A percentile compares a stretch with the other conserved stretches of the same genome.
These are phyloP conservation scores for Smittium culicis DNA, from an alignment of 371 early-diverging fungal genomes.

Conservation along the genomic window DNA sequence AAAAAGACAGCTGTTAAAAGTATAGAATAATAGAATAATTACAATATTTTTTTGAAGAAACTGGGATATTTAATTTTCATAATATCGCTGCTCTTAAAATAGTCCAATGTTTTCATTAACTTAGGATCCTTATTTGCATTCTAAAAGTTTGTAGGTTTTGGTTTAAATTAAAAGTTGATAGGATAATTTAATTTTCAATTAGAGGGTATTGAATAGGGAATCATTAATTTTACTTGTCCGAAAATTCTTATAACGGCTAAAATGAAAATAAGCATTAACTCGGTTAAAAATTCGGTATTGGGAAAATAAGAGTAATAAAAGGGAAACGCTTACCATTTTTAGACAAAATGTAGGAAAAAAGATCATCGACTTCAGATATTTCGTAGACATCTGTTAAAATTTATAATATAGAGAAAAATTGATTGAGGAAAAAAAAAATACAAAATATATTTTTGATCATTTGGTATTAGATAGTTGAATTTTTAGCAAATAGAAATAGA, in stretches of 20 bases:
- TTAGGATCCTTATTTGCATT: not conserved
- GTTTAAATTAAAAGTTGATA: too few species aligned
- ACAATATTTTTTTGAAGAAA: too few species aligned
- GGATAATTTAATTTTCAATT: not conserved
- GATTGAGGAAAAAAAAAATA: not conserved
- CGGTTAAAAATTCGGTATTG: not conserved
- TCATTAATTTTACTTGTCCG: not conserved
- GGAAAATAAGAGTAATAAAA: not conserved
- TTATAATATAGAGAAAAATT: not conserved
- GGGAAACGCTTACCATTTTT: not conserved
- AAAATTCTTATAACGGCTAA: not conserved
- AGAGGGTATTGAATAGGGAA: not conserved
- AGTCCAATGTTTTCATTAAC: not conserved
- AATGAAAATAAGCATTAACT: not conserved
- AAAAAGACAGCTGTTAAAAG: too few species aligned
- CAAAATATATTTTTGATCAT: too few species aligned
- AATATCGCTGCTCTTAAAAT: not conserved
- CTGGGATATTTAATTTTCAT: too few species aligned
- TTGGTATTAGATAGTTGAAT: too few species aligned
- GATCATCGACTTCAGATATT: not conserved
- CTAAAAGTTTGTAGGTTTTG: too few species aligned
- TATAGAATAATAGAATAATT: too few species aligned
- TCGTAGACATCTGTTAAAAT: not conserved
- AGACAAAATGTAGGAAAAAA: not conserved
- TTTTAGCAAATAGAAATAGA: too few species aligned